Evolutionary conservation across 2,329 filamentous ascomycete genomes (phyloP), one percentile per base, ranked within the genome.

Genomic region (Fonsecaea monophora): DNA sequence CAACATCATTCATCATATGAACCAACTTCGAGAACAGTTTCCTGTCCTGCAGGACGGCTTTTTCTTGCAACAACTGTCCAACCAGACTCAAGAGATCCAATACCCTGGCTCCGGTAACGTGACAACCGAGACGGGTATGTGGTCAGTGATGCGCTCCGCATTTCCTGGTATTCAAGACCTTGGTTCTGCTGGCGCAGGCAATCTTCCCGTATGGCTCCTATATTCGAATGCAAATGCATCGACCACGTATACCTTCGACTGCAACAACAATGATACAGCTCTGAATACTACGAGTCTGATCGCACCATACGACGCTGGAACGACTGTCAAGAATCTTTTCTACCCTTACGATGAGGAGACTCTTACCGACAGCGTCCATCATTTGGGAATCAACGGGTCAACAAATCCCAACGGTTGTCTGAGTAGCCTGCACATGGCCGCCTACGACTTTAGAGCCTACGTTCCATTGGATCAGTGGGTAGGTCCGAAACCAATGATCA

Each of bases 1-100:
- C 48, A 88, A 87, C 69, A 83, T 87, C 53, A 79, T 89, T 68
- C 88, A 87, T 74, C 79, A 83, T 53, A 87, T 89, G 83, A 88
- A 85, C 69, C 82, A 88, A 69, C 80, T 89, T 75, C 82, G 87
- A 65, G 74, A 82, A 18, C 76, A 84, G 37, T 89, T 82, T 60
- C 84, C 86, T 0, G 83, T 84, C 0, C 77, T 90, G 18, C 87
- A 87, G 55, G 86, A 89, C 71, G 87, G 87, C 0, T 87, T 81
- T 71, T 80, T 80, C 56, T 72, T 89, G 42, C 77, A 83, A 65
- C 80, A 85, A 62, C 79, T 89, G 1, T 87, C 86, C 1, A 87
- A 86, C 53, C 80, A 86, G 73, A 88, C 85, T 1, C 77, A 79
- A 42, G 75, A 84, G 35, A 78, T 85, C 55, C 78, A 79, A 10